These are phyloP conservation scores for Boletus mariae DNA, from an alignment of 1,284 basidiomycete genomes.

Conservation along the genomic window DNA sequence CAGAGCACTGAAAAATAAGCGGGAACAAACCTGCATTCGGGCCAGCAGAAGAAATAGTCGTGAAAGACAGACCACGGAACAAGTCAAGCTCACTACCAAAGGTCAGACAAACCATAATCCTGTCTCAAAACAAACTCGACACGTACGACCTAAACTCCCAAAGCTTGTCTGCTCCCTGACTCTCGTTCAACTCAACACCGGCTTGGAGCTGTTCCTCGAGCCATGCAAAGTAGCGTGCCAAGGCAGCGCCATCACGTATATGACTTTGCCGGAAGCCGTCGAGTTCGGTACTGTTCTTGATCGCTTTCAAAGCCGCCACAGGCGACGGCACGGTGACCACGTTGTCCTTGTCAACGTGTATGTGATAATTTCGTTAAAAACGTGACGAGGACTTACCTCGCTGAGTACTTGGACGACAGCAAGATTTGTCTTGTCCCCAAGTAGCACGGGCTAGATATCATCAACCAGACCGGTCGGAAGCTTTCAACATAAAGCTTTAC, in stretches of 20 bases:
- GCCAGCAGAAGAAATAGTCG: conserved; percentile 89
- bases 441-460: conserved; percentile 49
- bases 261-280: conserved; percentile 89
- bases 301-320: conserved; percentile 80
- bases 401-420: conserved; percentile 79
- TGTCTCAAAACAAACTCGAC: background rate
- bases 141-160: conserved; percentile 79
- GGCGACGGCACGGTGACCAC: conserved; percentile 67
- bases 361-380: conserved; percentile 1
- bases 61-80: conserved; percentile 89
- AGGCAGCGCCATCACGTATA: conserved; percentile 86
- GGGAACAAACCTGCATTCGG: conserved; percentile 71
- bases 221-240: conserved; percentile 91
- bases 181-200: conserved; percentile 73
- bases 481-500: conserved; percentile 24
- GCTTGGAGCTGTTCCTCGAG: conserved; percentile 77
- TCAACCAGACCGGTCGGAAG: background rate
- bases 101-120: conserved; percentile 6
- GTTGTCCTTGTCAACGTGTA: conserved; percentile 40
- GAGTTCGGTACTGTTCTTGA: conserved; percentile 86
- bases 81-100: conserved; percentile 58
- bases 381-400: conserved; percentile 37
- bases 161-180: conserved; percentile 76
- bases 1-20: background rate
- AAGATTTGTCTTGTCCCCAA: conserved; percentile 73